These are phyloP conservation scores for Leucosporidium creatinivorum DNA, from an alignment of 768 basidiomycete species.

Conservation along the genomic window DNA sequence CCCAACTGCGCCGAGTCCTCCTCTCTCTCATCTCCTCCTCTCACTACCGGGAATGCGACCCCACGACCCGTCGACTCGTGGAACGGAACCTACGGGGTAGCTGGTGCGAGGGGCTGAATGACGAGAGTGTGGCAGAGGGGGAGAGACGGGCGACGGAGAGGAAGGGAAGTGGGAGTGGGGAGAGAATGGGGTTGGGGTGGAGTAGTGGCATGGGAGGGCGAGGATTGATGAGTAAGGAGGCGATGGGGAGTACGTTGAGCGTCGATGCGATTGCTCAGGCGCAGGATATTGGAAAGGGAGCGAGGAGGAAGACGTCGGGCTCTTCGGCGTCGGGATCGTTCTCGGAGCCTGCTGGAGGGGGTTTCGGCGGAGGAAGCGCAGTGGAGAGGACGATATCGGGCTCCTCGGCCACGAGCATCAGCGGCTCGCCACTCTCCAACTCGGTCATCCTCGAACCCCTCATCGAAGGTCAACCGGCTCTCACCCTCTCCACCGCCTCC, in stretches of 20 bases:
- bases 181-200: not conserved
- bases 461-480: not conserved
- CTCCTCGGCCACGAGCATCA: not conserved
- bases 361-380: not conserved
- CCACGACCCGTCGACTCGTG: conserved; percentile 84
- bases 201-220: conserved; percentile 7
- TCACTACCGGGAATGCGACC: conserved; percentile 63
- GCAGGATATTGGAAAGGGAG: not conserved
- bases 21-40: conserved; percentile 64
- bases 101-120: conserved; percentile 49
- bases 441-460: not conserved
- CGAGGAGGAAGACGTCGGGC: not conserved
- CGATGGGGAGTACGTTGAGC: conserved; percentile 26
- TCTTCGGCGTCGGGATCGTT: not conserved
- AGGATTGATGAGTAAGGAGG: not conserved
- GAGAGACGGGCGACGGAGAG: not conserved
- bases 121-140: not conserved
- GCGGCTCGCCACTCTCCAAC: not conserved
- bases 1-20: conserved; percentile 74
- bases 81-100: conserved; percentile 79
- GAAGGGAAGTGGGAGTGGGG: not conserved
- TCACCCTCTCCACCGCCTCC: too few species aligned
- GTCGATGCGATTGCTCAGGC: conserved; percentile 32
- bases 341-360: too few species aligned
- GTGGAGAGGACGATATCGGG: not conserved